These are phyloP conservation scores for Leucocoprinus sp. DNA, from an alignment of 768 basidiomycete genomes.

Conservation along the genomic window DNA sequence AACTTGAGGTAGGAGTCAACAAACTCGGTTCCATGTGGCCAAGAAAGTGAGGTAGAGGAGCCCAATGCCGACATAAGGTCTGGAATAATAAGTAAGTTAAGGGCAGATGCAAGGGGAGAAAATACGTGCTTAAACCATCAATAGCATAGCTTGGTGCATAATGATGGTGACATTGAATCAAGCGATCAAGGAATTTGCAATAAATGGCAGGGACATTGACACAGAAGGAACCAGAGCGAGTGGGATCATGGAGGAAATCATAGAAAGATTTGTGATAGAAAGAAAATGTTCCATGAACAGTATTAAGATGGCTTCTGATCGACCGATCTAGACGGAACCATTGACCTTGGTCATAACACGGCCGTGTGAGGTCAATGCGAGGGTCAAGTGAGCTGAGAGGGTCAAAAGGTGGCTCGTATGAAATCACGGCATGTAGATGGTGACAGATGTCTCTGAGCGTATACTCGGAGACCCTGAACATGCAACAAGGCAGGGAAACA, in stretches of 20 bases:
- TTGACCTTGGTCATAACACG: not conserved
- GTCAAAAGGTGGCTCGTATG: too few species aligned
- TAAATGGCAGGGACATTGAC: not conserved
- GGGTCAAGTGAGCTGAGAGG: not conserved
- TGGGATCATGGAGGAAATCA: conserved; percentile 5
- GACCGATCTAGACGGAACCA: not conserved
- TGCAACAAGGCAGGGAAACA: not conserved
- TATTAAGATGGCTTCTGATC: too few species aligned
- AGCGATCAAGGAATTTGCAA: not conserved
- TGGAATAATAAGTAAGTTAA: not conserved
- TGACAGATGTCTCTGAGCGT: not conserved
- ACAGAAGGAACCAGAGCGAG: not conserved
- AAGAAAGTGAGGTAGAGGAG: conserved; percentile 1
- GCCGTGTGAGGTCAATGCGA: not conserved
- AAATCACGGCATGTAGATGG: not conserved
- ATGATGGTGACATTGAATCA: not conserved
- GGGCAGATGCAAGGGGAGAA: too few species aligned
- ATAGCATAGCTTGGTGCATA: not conserved
- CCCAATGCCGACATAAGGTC: not conserved
- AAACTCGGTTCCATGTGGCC: not conserved
- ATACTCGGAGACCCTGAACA: not conserved
- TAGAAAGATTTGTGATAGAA: conserved; percentile 7
- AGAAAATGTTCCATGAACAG: not conserved
- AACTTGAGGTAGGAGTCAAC: not conserved
- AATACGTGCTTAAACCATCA: not conserved